Base-by-base conservation (phyloP, 176 grass and related monocot species). In the Musa schizocarpa region DNA sequence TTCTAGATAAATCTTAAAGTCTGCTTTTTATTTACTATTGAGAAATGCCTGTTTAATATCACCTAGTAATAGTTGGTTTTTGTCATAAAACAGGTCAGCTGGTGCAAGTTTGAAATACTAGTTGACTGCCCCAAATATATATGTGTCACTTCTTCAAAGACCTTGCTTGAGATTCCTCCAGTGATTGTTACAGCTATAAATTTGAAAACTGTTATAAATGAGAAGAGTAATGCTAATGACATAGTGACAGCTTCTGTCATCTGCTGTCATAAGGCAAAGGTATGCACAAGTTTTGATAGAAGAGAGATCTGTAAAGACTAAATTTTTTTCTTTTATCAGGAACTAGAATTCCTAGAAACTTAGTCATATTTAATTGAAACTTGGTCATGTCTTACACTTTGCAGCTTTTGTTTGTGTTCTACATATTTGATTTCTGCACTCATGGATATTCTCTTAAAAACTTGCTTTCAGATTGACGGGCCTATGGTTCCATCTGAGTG, bases 221-320 rank as follows among this genome's bases (percentile, higher is more conserved):
- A 86, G 75, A 99, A 91, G 80, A 83, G 85, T 76, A 99, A 89
- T 66, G 81, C 78, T 16, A 89, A 99, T 94, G 95, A 99, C 70
- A 94, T 99, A 74, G 86, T 99, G 49, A 91, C 95, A 84, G 95
- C 91, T 78, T 99, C 95, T 50, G 78, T 99, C 66, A 78, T 99
- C 74, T 99, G 95, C 61, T 99, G 95, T 82, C 90, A 92, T 79
- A 69, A 54, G 70, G 91, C 92, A 77, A 94, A 94, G 90, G 95
- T 99, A 87, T 74, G 82, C 21, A 53, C 9, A 76, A 1, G 54
- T 79, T 52, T 75, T 80, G 16, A 70, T 65, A 72, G 78, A 24
- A 8, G 8, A 50, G 7, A 17, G 9, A 50, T 50, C 8, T n/a
- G 11, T 50, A 1, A 69, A 29, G 29, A 3, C 2, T 29, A 3